Percentiles rank a stretch among this genome's conserved stretches.
phyloP scores from a whole-genome alignment of 106 monocot genomes.

The Acorus gramineus region DNA sequence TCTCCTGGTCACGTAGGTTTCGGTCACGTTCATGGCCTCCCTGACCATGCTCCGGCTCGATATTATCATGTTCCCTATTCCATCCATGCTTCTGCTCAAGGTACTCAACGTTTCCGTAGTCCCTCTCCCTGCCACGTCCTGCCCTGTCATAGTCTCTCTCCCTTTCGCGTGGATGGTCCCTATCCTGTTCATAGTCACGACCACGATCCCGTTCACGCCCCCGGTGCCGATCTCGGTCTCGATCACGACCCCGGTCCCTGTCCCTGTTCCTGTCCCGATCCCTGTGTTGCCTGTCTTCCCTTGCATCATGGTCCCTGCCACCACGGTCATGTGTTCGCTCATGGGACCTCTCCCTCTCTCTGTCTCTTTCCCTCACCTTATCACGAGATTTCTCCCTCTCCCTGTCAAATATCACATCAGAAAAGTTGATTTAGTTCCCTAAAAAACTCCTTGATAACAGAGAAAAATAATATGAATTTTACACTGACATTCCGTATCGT shows the following conservation, averaged over 20 bases:
- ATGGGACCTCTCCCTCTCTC: slow-evolving; percentile 30
- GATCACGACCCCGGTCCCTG: slow-evolving; percentile 39
- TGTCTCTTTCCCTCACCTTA: slow-evolving; percentile 44
- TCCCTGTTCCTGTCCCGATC: slow-evolving; percentile 28
- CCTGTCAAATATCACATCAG: slow-evolving; percentile 4
- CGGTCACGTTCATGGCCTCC: slow-evolving; percentile 16
- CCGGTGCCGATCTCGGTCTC: slow-evolving; percentile 21
- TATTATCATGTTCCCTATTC: slow-evolving; percentile 10
- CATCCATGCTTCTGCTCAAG: slow-evolving; percentile 22
- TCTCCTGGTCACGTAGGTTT: not conserved
- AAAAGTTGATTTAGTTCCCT: not conserved
- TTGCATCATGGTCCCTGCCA: slow-evolving; percentile 30
- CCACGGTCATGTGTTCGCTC: slow-evolving; percentile 8
- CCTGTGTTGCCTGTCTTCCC: slow-evolving; percentile 31
- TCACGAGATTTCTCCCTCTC: slow-evolving; percentile 68
- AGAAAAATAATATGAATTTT: too few relatives aligned
- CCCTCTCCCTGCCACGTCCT: slow-evolving; percentile 9
- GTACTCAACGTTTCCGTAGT: slow-evolving; percentile 18
- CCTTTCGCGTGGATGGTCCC: slow-evolving; percentile 25
- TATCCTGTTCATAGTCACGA: slow-evolving; percentile 10
- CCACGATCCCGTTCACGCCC: slow-evolving; percentile 22
- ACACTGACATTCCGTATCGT: not conserved
- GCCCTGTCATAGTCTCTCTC: slow-evolving; percentile 26
- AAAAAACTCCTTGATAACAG: too few relatives aligned
- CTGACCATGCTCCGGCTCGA: slow-evolving; percentile 25